These are phyloP conservation scores for Tylopilus felleus DNA, from an alignment of 768 basidiomycete species.

Conservation along the genomic window DNA sequence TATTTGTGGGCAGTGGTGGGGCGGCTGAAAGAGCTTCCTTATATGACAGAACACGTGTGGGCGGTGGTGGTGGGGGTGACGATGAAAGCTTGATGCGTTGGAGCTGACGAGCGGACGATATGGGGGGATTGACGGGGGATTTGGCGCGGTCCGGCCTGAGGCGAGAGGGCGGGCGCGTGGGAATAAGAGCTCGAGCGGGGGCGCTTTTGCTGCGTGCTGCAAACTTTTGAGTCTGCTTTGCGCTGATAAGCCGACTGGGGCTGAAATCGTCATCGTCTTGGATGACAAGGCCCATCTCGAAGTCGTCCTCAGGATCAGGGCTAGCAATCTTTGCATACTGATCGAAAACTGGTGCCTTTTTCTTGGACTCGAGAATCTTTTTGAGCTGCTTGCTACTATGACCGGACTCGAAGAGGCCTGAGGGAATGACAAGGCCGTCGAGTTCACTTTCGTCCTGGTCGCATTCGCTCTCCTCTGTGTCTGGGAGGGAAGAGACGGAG, in stretches of 20 bases:
- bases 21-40: conserved; percentile 52
- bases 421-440: conserved; percentile 78
- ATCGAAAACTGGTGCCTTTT: conserved; percentile 53
- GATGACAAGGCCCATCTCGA: conserved; percentile 81
- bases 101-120: conserved; percentile 65
- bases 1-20: conserved; percentile 47
- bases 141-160: conserved; percentile 63
- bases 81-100: conserved; percentile 67
- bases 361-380: conserved; percentile 53
- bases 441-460: conserved; percentile 71
- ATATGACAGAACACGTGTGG: conserved; percentile 54
- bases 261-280: conserved; percentile 81
- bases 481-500: conserved; percentile 64
- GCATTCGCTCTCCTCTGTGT: conserved; percentile 67
- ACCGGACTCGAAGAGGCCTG: conserved; percentile 70
- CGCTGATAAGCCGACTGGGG: conserved; percentile 64
- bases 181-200: conserved; percentile 48
- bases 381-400: conserved; percentile 50
- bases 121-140: conserved; percentile 66
- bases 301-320: conserved; percentile 78
- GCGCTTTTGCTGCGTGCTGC: conserved; percentile 57
- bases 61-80: conserved; percentile 67
- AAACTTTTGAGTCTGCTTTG: conserved; percentile 42
- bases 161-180: conserved; percentile 61
- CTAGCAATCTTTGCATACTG: conserved; percentile 49